Base-by-base conservation (phyloP, 805 yeast species). In the Kodamaea kaohsiungensis region DNA sequence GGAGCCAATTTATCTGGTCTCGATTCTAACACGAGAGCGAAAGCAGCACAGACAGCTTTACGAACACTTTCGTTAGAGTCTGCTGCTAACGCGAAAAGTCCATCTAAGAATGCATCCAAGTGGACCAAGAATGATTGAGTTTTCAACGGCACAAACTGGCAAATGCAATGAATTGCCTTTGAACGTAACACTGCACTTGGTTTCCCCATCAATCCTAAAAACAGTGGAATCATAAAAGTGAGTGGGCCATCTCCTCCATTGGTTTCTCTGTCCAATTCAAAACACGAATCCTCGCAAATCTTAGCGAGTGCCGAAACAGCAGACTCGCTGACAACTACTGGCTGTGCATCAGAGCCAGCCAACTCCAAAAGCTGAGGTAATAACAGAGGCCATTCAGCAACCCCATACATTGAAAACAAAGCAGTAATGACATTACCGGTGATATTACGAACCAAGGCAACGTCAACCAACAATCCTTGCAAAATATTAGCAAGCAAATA, bases 391-490 rank as follows among this genome's bases (percentile, higher is more conserved):
- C 97, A 90, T 25, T 77, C 75, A 22, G 77, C 72, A 43, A 88
- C 76, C 0, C 97, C 96, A 45, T 82, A 78, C 8, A 83, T 76
- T 1, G 88, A 77, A 60, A 91, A 88, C 30, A 95, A 71, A 0
- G 97, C 80, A 1, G 98, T 89, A 51, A 93, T 85, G 49, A 91
- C 96, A 64, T 87, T 91, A 40, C 98, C 97, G 5, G 97, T 87
- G 56, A 93, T 89, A 65, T 89, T 91, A 56, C 96, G 81, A 27
- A 93, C 88, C 59, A 89, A 73, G n/a, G 73, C 67, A 52, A 81
- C 81, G 1, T 71, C 60, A 56, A 81, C 87, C 33, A 80, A 62
- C 45, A 91, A 74, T 1, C 90, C 91, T 77, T 57, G 68, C 62
- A 60, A 75, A 38, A 86, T 75, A 61, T 81, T 78, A 8, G 68